phyloP scores from a whole-genome alignment of 805 yeast genomes.

The Yamadazyma endophytica region DNA sequence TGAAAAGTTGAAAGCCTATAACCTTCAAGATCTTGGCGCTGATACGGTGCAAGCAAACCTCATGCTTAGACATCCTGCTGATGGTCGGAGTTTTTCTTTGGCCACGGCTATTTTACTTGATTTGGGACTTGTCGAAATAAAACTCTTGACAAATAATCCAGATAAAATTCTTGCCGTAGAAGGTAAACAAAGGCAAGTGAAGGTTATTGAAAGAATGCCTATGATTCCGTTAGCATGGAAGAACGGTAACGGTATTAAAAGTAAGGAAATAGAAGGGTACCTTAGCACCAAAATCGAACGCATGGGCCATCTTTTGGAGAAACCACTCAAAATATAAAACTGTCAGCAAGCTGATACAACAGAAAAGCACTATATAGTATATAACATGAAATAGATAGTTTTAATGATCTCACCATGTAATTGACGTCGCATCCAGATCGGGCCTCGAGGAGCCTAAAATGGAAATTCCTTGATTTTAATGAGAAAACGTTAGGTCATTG shows the following conservation, averaged over 20 bases:
- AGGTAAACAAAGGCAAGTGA: conserved; percentile 69
- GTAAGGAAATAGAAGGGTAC: conserved; percentile 88
- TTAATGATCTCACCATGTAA: too few relatives aligned
- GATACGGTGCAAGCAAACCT: conserved; percentile 97
- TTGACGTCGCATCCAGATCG: too few relatives aligned
- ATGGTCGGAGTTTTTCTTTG: conserved; percentile 87
- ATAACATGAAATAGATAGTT: too few relatives aligned
- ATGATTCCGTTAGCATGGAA: conserved; percentile 97
- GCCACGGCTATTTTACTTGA: conserved; percentile 93
- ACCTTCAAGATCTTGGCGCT: conserved; percentile 95
- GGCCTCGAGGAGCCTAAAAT: too few relatives aligned
- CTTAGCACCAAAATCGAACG: conserved; percentile 90
- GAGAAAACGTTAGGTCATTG: too few relatives aligned
- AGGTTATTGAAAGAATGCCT: conserved; percentile 85
- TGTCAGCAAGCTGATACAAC: too few relatives aligned
- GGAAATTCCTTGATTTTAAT: too few relatives aligned
- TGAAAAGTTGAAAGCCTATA: conserved; percentile 94
- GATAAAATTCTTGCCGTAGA: conserved; percentile 95
- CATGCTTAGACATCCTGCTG: conserved; percentile 93
- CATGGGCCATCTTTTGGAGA: conserved; percentile 84
- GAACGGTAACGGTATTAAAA: conserved; percentile 56
- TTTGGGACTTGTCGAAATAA: conserved; percentile 66
- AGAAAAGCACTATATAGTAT: too few relatives aligned
- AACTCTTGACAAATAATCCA: conserved; percentile 89
- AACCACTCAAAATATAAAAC: conserved; percentile 6